Conservation (phyloP, 495 filamentous ascomycete genomes). For the Aspergillus incahuasiensis region DNA sequence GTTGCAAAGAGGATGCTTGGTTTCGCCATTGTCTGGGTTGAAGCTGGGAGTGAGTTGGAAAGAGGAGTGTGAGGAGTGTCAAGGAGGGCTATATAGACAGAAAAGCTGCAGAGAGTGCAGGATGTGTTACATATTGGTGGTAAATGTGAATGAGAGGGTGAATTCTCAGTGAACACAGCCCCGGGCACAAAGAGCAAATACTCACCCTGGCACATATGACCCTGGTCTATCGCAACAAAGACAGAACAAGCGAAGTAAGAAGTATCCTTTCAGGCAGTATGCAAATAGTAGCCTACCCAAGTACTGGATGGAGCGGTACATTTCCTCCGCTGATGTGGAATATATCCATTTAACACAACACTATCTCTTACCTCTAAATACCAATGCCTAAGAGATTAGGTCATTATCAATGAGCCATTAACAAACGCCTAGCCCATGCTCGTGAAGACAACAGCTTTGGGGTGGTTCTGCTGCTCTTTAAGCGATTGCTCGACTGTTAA, state of each 20-base stretch:
- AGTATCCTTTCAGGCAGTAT: no score
- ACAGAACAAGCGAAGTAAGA: no score
- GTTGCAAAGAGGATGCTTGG: constrained; percentile 38
- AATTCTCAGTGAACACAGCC: background rate
- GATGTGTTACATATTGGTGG: background rate
- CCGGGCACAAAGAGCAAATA: background rate
- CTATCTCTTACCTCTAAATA: background rate
- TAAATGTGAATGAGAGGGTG: background rate
- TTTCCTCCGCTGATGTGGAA: background rate
- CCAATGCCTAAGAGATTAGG: background rate
- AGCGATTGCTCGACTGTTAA: constrained; percentile 54
- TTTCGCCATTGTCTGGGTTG: constrained; percentile 6
- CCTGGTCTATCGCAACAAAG: no score
- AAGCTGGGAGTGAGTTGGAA: no score
- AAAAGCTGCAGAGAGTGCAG: background rate
- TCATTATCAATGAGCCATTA: background rate
- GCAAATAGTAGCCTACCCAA: no score
- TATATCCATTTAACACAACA: background rate
- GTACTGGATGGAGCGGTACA: background rate
- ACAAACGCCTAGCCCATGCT: background rate
- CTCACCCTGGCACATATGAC: no score
- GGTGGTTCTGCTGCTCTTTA: constrained; percentile 48
- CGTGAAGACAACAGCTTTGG: constrained; percentile 48
- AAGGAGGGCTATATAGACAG: background rate
- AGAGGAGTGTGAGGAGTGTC: background rate